Base-by-base conservation (phyloP, 257 asterid genomes). In the Eustoma russellianum region DNA sequence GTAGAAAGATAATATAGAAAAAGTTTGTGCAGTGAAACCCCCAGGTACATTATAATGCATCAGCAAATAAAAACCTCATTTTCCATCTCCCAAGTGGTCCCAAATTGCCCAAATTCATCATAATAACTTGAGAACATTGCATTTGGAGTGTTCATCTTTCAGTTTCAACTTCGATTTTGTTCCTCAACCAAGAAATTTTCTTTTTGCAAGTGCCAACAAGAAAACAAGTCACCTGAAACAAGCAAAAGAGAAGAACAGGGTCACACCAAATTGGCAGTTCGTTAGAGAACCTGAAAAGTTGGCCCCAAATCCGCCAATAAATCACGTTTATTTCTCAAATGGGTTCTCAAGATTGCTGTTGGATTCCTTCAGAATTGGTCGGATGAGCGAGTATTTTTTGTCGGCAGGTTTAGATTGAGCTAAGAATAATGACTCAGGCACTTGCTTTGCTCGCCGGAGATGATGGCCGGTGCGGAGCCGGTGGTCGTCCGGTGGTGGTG, bases 401-500 rank as follows among this genome's bases (percentile, higher is more conserved):
- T 5, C 30, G 30, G 14, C 14, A 5, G 11, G 1, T 48, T 8
- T 1, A 16, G 11, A 7, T 1, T 15, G 13, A 40, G 19, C 6
- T 18, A 46, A 19, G 14, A 45, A 24, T 19, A 19, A 64, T 64
- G 70, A 44, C 70, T 50, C 64, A 46, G 54, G 64, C 43, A 5
- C 11, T 44, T 47, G 52, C 56, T 10, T 17, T 35, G 54, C 24
- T 51, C 15, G 50, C 55, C 19, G 62, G 52, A 49, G 44, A 48
- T 38, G 41, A 3, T 18, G 38, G 59, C 24, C 8, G 15, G 48
- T 44, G 44, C 55, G 50, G 11, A 59, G 61, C 66, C 61, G 79
- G 71, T 55, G 73, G 76, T 41, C 75, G 93, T 60, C 73, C 90
- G 56, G 85, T 82, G 65, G 80, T 92, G 51, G 98, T 92, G 13